phyloP scores from a whole-genome alignment of 495 filamentous ascomycete species.

The Aspergillus conjunctus region DNA sequence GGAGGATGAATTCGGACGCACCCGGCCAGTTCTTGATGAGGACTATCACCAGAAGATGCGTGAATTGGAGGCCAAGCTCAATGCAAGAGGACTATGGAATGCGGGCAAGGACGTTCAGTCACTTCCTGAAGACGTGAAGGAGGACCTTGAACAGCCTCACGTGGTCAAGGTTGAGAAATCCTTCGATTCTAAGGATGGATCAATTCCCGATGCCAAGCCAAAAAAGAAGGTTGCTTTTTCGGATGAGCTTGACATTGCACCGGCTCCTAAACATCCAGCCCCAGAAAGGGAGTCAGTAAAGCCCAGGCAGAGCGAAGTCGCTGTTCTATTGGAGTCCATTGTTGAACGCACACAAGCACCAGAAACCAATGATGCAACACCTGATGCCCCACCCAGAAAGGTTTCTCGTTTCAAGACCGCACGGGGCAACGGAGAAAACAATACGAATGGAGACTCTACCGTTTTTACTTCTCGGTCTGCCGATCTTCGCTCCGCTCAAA shows the following conservation, averaged over 20 bases:
- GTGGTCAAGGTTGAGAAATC: conserved; percentile 23
- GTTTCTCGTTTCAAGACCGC: conserved; percentile 48
- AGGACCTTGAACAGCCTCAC: conserved; percentile 33
- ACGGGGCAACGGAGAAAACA: conserved; percentile 22
- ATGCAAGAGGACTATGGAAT: conserved; percentile 56
- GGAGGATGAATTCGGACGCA: conserved; percentile 72
- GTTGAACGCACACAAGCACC: conserved; percentile 45
- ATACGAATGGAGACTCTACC: conserved; percentile 14
- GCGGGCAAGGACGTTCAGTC: conserved; percentile 47
- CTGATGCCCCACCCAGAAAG: conserved; percentile 39
- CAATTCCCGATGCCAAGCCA: conserved; percentile 35
- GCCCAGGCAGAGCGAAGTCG: conserved; percentile 39
- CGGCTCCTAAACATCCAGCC: conserved; percentile 34
- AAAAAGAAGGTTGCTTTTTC: conserved; percentile 83
- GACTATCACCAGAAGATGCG: conserved; percentile 80
- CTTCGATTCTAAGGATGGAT: conserved; percentile 12
- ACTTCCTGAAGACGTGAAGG: conserved; percentile 37
- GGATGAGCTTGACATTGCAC: conserved; percentile 70
- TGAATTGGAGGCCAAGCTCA: conserved; percentile 75
- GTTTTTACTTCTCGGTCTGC: conserved; percentile 17
- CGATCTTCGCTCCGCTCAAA: conserved; percentile 22
- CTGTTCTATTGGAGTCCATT: conserved; percentile 47
- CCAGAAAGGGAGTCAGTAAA: conserved; percentile 34
- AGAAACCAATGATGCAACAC: conserved; percentile 21
- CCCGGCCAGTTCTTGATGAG: conserved; percentile 60